phyloP scores from a whole-genome alignment of 177 flowering plant genomes.

The Tripterygium wilfordii region DNA sequence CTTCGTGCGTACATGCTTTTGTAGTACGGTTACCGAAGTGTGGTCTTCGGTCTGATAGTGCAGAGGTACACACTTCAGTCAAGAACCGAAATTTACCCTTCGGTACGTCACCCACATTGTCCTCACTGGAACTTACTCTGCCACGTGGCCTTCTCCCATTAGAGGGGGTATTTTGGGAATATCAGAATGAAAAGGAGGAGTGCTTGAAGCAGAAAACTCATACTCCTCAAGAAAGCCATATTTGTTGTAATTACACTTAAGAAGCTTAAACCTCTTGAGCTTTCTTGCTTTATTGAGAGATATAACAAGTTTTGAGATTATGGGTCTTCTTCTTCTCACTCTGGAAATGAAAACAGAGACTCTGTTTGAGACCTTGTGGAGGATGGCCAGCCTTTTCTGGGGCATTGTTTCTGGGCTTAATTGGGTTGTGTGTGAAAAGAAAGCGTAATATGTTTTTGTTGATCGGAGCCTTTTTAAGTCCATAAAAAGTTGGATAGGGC shows the following conservation, averaged over 20 bases:
- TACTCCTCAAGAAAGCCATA: conserved; percentile 38
- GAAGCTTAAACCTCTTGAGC: conserved; percentile 30
- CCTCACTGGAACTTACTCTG: no score
- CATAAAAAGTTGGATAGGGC: no score
- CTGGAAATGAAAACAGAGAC: conserved; percentile 33
- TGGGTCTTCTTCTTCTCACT: conserved; percentile 33
- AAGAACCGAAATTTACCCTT: no score
- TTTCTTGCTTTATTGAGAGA: conserved; percentile 30
- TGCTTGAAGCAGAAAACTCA: conserved; percentile 54
- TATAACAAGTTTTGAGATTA: conserved; percentile 26
- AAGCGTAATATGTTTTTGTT: neutral
- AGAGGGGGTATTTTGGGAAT: no score
- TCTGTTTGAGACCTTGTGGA: conserved; percentile 33
- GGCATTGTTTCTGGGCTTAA: conserved; percentile 22
- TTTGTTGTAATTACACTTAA: conserved; percentile 29
- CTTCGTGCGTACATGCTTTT: no score
- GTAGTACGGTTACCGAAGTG: no score
- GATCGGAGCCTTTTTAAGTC: no score
- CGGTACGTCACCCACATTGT: no score
- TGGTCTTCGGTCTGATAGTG: no score
- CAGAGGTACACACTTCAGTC: no score
- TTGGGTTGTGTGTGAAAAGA: neutral
- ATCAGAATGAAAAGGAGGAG: conserved; percentile 49
- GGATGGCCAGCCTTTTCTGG: conserved; percentile 22
- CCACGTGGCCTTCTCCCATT: no score